These are phyloP conservation scores for Corchorus capsularis DNA, from an alignment of 345 rosid species.

Conservation along the genomic window DNA sequence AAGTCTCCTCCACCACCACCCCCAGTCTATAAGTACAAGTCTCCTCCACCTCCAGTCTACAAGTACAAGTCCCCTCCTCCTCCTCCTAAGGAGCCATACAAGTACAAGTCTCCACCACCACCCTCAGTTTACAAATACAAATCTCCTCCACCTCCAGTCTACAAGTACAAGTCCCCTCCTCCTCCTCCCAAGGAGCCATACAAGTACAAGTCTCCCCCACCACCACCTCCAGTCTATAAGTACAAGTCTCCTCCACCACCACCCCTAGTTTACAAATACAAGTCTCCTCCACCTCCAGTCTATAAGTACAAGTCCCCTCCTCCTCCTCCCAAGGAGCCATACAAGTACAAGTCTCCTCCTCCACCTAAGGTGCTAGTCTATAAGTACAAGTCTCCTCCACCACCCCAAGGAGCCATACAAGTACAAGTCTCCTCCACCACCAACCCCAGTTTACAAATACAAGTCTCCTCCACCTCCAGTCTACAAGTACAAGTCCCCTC, in stretches of 20 bases:
- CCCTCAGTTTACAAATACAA: no score
- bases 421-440: no score
- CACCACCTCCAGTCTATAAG: not conserved
- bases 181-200: slow-evolving; percentile 26
- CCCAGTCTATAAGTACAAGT: no score
- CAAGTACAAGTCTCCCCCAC: no score
- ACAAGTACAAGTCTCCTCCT: slow-evolving; percentile 17
- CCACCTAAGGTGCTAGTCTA: slow-evolving; percentile 12
- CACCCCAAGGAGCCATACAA: not conserved
- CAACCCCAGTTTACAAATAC: no score
- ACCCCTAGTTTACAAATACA: no score
- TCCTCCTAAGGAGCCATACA: slow-evolving; percentile 1
- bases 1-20: no score
- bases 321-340: not conserved
- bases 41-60: not conserved
- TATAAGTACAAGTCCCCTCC: slow-evolving; percentile 24
- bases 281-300: slow-evolving; percentile 23
- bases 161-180: not conserved
- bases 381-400: not conserved
- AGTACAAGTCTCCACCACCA: slow-evolving; percentile 38
- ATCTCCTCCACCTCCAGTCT: not conserved
- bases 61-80: slow-evolving; percentile 29
- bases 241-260: slow-evolving; percentile 15
- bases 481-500: slow-evolving; percentile 21
- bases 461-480: no score